A percentile compares a stretch with the other conserved stretches of the same genome.
Conservation (phyloP, 176 grass and related monocot species). For the Cocos nucifera region DNA sequence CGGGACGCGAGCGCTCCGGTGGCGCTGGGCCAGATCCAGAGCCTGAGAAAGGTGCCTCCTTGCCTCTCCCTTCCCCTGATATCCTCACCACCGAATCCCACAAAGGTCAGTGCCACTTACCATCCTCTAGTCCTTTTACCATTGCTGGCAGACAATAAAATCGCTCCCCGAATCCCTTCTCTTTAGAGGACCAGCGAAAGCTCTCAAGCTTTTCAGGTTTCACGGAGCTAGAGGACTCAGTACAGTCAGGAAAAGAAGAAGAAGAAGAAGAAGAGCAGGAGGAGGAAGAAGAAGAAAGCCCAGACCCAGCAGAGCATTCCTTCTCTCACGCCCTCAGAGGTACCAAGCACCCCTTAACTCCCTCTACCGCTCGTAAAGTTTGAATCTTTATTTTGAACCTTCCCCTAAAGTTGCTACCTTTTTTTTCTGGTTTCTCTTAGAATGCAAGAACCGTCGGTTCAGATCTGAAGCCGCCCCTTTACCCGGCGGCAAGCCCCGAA, state of each 20-base stretch:
- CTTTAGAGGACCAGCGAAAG: not conserved
- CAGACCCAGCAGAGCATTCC: constrained; percentile 21
- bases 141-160: not conserved
- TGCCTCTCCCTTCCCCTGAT: constrained; percentile 7
- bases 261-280: not conserved
- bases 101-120: constrained; percentile 3
- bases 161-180: not conserved
- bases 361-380: too few species aligned
- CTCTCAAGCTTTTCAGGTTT: constrained; percentile 2
- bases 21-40: constrained; percentile 12
- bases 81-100: constrained; percentile 1
- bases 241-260: not conserved
- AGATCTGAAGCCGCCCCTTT: constrained; percentile 26
- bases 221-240: not conserved
- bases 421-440: constrained; percentile 42
- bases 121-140: not conserved
- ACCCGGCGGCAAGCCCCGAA: constrained; percentile 33
- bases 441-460: constrained; percentile 38
- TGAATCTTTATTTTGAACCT: too few species aligned
- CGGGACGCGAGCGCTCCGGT: constrained; percentile 18
- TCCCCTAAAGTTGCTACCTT: constrained; percentile 7
- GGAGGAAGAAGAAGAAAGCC: constrained; percentile 16
- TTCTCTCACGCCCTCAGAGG: constrained; percentile 22
- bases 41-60: not conserved
- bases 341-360: not conserved